phyloP scores from a whole-genome alignment of 805 yeast genomes.

The Metschnikowia chrysomelidarum region DNA sequence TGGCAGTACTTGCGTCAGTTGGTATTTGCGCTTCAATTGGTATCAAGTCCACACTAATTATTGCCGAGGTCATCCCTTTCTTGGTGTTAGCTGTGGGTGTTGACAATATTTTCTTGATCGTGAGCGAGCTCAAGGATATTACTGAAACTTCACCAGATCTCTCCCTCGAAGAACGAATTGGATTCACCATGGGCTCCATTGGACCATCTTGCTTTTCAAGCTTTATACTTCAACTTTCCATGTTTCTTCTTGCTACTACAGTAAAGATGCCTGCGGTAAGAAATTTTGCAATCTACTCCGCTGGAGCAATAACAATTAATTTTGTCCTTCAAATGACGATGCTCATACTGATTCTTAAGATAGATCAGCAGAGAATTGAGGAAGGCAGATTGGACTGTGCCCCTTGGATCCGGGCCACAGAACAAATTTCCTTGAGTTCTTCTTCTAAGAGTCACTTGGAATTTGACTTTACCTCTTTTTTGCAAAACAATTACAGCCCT shows the following conservation, averaged over 20 bases:
- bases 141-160: constrained; percentile 29
- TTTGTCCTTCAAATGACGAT: constrained; percentile 77
- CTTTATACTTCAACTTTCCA: constrained; percentile 71
- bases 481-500: constrained; percentile 57
- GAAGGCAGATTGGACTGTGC: constrained; percentile 57
- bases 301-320: constrained; percentile 79
- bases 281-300: constrained; percentile 88
- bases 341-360: constrained; percentile 67
- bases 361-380: constrained; percentile 65
- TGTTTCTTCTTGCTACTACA: constrained; percentile 72
- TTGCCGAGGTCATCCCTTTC: constrained; percentile 96
- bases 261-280: constrained; percentile 96
- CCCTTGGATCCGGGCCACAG: constrained; percentile 47
- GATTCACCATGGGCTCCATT: constrained; percentile 64
- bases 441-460: not conserved
- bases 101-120: constrained; percentile 84
- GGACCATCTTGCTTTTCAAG: constrained; percentile 88
- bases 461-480: constrained; percentile 30
- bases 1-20: constrained; percentile 79
- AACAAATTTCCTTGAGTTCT: constrained; percentile 5
- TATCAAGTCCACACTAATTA: constrained; percentile 81
- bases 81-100: constrained; percentile 93
- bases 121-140: constrained; percentile 69
- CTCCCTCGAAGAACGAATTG: constrained; percentile 55
- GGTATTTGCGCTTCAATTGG: constrained; percentile 79